Conservation (phyloP, 345 rosid species). For the Citrus glauca region DNA sequence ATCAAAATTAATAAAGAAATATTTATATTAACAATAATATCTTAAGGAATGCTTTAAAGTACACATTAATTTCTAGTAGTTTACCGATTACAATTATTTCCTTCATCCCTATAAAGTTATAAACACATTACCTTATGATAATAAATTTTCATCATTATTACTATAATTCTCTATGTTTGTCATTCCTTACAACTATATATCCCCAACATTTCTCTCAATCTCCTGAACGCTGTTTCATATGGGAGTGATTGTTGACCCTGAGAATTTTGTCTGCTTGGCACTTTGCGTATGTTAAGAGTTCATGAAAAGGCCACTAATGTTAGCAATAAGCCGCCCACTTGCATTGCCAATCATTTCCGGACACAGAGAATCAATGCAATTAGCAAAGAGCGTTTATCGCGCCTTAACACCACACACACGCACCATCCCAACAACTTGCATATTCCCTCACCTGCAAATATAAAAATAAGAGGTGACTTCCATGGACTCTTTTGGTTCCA, state of each 20-base stretch:
- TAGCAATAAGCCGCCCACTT: slow-evolving; percentile 4
- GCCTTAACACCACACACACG: not conserved
- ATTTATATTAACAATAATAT: too few relatives aligned
- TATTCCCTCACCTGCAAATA: slow-evolving; percentile 11
- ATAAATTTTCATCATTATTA: too few relatives aligned
- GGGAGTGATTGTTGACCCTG: slow-evolving; percentile 4
- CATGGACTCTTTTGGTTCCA: slow-evolving; percentile 26
- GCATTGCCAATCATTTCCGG: slow-evolving; percentile 1
- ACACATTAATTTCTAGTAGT: too few relatives aligned
- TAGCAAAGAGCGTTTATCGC: slow-evolving; percentile 20
- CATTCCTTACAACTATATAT: too few relatives aligned
- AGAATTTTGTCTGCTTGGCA: not conserved
- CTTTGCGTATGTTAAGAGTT: slow-evolving; percentile 1
- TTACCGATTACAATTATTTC: too few relatives aligned
- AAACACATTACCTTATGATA: too few relatives aligned
- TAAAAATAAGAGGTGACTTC: slow-evolving; percentile 7
- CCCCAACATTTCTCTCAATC: too few relatives aligned
- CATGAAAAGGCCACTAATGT: not conserved
- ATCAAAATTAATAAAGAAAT: too few relatives aligned
- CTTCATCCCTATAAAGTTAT: too few relatives aligned
- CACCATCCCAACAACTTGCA: not conserved
- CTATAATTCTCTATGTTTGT: too few relatives aligned
- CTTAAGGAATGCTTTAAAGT: too few relatives aligned
- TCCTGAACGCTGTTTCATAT: too few relatives aligned
- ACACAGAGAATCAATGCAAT: slow-evolving; percentile 13